A percentile compares a stretch with the other conserved stretches of the same genome.
Evolutionary conservation across 495 filamentous ascomycete species (phyloP).

Genomic region (Hypoxylon lienhwacheense): DNA sequence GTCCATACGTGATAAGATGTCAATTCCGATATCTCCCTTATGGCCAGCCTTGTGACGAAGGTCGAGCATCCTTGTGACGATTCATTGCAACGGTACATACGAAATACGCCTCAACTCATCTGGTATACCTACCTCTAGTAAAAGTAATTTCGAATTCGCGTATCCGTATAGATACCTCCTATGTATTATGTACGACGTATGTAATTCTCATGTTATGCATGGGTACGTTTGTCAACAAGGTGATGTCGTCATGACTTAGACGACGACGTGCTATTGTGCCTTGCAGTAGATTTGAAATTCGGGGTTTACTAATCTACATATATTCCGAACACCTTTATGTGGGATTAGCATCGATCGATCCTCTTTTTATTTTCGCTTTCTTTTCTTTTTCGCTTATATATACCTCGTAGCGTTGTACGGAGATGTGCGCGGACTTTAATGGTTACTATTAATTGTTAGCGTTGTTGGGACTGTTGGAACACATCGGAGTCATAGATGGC

Average conservation of each 20-base stretch:
- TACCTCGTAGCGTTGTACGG: neutral
- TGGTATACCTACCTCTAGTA: neutral
- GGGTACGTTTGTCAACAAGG: slow-evolving; percentile 2
- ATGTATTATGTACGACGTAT: too few species aligned
- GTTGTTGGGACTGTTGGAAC: too few species aligned
- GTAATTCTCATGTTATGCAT: slow-evolving; percentile 32
- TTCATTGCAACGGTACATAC: slow-evolving; percentile 1
- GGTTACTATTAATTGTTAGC: too few species aligned
- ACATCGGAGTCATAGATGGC: too few species aligned
- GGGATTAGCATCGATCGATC: slow-evolving; percentile 19
- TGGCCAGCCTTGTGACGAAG: slow-evolving; percentile 6
- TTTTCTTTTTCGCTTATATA: too few species aligned
- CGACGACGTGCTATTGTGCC: too few species aligned
- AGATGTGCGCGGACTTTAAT: slow-evolving; percentile 16
- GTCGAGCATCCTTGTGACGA: slow-evolving; percentile 17
- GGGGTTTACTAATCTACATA: neutral
- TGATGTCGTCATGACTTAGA: slow-evolving; percentile 18
- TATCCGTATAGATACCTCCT: neutral
- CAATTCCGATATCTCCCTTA: slow-evolving; percentile 10
- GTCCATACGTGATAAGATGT: neutral
- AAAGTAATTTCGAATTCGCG: neutral
- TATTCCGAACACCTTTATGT: slow-evolving; percentile 19
- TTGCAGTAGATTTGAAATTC: neutral
- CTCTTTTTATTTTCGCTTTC: slow-evolving; percentile 3
- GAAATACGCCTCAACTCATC: neutral